Percentiles rank a stretch among this genome's conserved stretches.
Conservation (phyloP, 345 rosid genomes). For the Ceriops decandra region DNA sequence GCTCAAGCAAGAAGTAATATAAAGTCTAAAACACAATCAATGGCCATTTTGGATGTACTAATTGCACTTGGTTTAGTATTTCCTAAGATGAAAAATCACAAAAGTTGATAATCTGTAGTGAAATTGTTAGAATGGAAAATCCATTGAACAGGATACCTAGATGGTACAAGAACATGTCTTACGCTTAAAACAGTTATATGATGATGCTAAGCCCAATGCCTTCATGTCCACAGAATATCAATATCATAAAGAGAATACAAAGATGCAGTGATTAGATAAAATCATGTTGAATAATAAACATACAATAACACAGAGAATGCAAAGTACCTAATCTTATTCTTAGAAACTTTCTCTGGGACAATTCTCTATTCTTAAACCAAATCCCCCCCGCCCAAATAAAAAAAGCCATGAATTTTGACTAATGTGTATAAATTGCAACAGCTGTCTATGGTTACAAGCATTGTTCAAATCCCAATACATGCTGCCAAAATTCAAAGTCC, state of each 20-base stretch:
- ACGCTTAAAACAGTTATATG: not conserved
- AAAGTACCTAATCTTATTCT: no score
- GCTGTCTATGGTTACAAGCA: not conserved
- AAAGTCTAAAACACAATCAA: no score
- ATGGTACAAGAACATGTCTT: not conserved
- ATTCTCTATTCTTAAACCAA: no score
- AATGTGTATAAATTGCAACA: not conserved
- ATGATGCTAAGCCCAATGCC: not conserved
- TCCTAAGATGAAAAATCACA: not conserved
- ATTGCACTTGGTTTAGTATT: no score
- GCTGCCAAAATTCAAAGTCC: not conserved
- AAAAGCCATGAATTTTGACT: no score
- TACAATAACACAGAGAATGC: not conserved
- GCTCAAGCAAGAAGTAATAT: not conserved
- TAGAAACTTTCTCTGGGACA: no score
- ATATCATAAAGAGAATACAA: not conserved
- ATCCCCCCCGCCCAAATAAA: no score
- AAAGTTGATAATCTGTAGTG: not conserved
- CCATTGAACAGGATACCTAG: not conserved
- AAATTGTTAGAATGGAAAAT: not conserved
- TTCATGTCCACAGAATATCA: not conserved
- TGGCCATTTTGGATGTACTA: no score
- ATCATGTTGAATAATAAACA: not conserved
- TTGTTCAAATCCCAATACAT: not conserved
- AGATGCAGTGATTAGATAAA: not conserved